Base-by-base conservation (phyloP, 2,329 filamentous ascomycete genomes). In the Aureobasidium zeae region DNA sequence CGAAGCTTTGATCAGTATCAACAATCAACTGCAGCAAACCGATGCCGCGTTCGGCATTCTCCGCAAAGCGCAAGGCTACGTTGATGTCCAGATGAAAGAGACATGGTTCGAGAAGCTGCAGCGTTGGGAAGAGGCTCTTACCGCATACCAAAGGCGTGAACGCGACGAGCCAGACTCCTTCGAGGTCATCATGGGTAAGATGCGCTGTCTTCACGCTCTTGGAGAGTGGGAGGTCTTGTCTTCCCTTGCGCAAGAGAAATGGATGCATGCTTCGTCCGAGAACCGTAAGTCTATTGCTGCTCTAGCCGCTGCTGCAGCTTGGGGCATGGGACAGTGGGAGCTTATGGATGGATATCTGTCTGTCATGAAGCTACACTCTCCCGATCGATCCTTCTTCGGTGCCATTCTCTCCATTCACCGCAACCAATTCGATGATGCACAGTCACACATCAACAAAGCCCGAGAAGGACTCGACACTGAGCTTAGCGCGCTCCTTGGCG, bases 71-170 rank as follows among this genome's bases (percentile, higher is more conserved):
- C 91, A 98, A 62, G 78, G 86, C 31, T 98, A 96, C 62, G 85
- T 86, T 53, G 91, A 98, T 57, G 94, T 99, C 21, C 86, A 94
- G 58, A 73, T 98, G 37, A 86, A 94, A 48, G 91, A 99, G 66
- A 95, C 88, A 0, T 99, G 91, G 91, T 98, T 95, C 53, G 93
- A 98, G 64, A 96, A 95, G 67, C 69, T 99, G 35, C 87, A 96
- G 62, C 80, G 91, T 47, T 99, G 93, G 93, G 93, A 98, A 52
- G 93, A 98, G 63, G 91, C 91, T 2, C 70, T 99, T 45, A 79
- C 81, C 33, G 93, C 91, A 35, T 96, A 96, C 58, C 85, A 91
- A 55, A 81, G 86, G 58, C 83, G 89, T 32, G 89, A 95, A 52
- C 72, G 86, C 21, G 76, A 77, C 21, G 76, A 81, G 49, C 71